These are phyloP conservation scores for Boletus vermiculosoides DNA, from an alignment of 768 basidiomycete species.

Conservation along the genomic window DNA sequence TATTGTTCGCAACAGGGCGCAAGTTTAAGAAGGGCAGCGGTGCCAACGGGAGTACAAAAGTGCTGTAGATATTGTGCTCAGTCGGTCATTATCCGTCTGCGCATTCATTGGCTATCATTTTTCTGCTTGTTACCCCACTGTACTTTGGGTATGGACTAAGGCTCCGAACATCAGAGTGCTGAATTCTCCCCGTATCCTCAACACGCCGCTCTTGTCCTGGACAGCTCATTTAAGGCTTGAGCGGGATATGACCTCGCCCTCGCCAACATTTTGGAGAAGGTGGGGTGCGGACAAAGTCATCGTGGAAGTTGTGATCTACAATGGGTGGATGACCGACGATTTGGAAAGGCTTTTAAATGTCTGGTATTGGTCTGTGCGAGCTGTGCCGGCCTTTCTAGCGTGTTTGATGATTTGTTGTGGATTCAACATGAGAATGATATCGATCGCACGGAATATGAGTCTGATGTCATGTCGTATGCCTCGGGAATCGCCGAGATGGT, in stretches of 20 bases:
- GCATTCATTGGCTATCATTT: constrained; percentile 19
- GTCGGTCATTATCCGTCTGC: constrained; percentile 7
- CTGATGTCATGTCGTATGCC: constrained; percentile 5
- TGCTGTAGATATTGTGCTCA: constrained; percentile 28
- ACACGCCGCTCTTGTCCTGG: not conserved
- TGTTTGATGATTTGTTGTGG: not conserved
- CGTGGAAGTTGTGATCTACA: not conserved
- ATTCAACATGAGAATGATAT: no score
- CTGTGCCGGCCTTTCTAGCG: no score
- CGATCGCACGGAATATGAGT: no score
- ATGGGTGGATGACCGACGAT: constrained; percentile 2
- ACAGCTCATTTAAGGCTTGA: not conserved
- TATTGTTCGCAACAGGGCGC: constrained; percentile 80
- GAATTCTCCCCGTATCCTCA: constrained; percentile 20
- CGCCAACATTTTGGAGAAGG: no score
- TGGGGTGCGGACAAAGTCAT: no score
- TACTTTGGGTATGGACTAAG: not conserved
- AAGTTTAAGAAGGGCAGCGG: constrained; percentile 61
- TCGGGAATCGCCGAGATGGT: constrained; percentile 27
- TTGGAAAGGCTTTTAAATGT: constrained; percentile 31
- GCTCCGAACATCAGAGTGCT: constrained; percentile 18
- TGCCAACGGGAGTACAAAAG: constrained; percentile 30
- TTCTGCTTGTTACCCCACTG: not conserved
- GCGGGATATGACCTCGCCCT: no score
- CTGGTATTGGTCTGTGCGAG: not conserved